These are phyloP conservation scores for Eucalyptus guilfoylei DNA, from an alignment of 345 rosid species.

Conservation along the genomic window DNA sequence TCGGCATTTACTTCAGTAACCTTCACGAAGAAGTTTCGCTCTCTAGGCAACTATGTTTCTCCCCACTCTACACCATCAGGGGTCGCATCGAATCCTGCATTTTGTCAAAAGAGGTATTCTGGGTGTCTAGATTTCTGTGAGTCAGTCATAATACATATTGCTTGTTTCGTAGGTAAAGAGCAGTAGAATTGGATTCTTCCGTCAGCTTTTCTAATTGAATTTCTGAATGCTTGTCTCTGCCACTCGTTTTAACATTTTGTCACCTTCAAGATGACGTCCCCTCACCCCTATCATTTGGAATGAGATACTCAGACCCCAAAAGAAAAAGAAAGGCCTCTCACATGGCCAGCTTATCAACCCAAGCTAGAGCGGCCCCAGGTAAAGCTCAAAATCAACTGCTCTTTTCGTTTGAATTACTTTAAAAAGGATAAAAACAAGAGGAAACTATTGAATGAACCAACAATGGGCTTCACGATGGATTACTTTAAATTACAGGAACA, in stretches of 20 bases:
- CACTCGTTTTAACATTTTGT: not conserved
- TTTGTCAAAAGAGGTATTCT: not conserved
- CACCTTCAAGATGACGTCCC: not conserved
- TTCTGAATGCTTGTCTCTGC: not conserved
- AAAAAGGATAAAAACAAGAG: not conserved
- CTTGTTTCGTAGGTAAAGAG: not conserved
- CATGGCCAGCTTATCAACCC: not conserved
- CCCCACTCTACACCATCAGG: not conserved
- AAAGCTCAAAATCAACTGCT: not conserved
- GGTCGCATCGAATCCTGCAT: not conserved
- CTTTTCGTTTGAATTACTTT: not conserved
- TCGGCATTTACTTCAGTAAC: not conserved
- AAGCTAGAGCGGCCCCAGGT: not conserved
- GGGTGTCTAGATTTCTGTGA: not conserved
- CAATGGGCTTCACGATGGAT: not conserved
- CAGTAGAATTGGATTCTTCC: not conserved
- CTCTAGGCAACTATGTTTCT: not conserved
- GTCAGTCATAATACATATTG: not conserved
- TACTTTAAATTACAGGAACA: not conserved
- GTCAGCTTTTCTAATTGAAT: not conserved
- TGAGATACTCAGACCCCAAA: not conserved
- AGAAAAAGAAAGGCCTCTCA: not conserved
- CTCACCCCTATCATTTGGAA: not conserved
- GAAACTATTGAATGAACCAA: not conserved
- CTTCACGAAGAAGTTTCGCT: not conserved